Conservation (phyloP, 345 rosid species). For the Pseudoturritis turrita region DNA sequence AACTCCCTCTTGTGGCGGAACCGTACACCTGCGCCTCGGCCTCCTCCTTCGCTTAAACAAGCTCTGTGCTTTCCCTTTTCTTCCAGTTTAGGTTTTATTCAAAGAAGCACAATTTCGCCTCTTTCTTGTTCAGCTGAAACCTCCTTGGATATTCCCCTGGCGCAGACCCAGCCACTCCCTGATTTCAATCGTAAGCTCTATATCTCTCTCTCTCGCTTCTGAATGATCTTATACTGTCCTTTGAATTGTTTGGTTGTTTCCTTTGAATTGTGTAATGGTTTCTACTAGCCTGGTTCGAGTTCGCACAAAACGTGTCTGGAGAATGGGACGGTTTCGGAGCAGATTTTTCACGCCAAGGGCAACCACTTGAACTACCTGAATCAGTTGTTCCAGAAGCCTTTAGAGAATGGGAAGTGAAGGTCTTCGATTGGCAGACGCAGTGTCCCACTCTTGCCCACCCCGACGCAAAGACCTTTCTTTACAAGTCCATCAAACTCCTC, state of each 20-base stretch:
- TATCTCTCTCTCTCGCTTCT: background rate
- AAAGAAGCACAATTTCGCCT: background rate
- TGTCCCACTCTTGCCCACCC: conserved; percentile 83
- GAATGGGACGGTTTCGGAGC: conserved; percentile 99
- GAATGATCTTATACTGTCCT: background rate
- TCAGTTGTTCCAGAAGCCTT: conserved; percentile 86
- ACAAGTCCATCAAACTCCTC: conserved; percentile 70
- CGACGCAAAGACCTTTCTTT: conserved; percentile 35
- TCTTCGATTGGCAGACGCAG: conserved; percentile 97
- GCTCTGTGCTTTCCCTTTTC: conserved; percentile 7
- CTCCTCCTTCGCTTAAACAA: background rate
- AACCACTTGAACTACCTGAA: conserved; percentile 77
- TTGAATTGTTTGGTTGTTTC: background rate
- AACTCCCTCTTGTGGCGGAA: conserved; percentile 14
- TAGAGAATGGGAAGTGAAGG: conserved; percentile 95
- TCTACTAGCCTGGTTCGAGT: conserved; percentile 63
- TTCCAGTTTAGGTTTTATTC: background rate
- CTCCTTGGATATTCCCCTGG: background rate
- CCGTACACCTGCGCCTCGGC: background rate
- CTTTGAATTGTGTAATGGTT: background rate
- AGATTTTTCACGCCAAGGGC: conserved; percentile 65
- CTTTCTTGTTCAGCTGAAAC: conserved; percentile 17
- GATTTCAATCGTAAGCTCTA: conserved; percentile 7
- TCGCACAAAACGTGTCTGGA: conserved; percentile 68
- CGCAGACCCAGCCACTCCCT: background rate